Conservation (phyloP, 495 filamentous ascomycete genomes). For the Aspergillus funiculosus region DNA sequence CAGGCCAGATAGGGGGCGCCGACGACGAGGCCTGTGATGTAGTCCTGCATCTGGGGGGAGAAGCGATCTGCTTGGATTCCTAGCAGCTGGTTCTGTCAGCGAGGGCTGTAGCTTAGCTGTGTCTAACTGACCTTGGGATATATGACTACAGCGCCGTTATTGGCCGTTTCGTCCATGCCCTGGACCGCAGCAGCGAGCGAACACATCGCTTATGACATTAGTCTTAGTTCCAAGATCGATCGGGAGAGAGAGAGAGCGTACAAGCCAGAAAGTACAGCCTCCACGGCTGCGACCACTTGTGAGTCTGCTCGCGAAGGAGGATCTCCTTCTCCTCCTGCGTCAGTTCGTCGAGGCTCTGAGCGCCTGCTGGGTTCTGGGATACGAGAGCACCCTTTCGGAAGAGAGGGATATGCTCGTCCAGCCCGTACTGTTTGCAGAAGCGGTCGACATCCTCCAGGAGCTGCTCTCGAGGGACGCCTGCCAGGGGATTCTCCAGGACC, state of each 20-base stretch:
- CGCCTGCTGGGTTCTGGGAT: conserved; percentile 42
- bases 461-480: conserved; percentile 41
- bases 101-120: neutral
- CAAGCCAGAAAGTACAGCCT: conserved; percentile 51
- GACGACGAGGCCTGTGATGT: conserved; percentile 43
- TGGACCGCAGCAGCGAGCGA: conserved; percentile 51
- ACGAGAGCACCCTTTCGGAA: conserved; percentile 51
- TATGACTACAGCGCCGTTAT: conserved; percentile 70
- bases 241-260: conserved; percentile 14
- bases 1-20: conserved; percentile 43
- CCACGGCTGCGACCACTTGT: conserved; percentile 54
- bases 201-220: conserved; percentile 33
- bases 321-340: conserved; percentile 40
- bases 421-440: conserved; percentile 41
- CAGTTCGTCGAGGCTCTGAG: conserved; percentile 39
- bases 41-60: conserved; percentile 20
- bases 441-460: conserved; percentile 45
- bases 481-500: conserved; percentile 47
- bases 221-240: conserved; percentile 20
- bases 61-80: conserved; percentile 17
- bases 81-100: conserved; percentile 1
- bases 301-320: conserved; percentile 43
- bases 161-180: conserved; percentile 71
- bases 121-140: conserved; percentile 42
- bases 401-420: conserved; percentile 38